phyloP scores from a whole-genome alignment of 176 grass and related monocot genomes.

The Raddia guianensis region DNA sequence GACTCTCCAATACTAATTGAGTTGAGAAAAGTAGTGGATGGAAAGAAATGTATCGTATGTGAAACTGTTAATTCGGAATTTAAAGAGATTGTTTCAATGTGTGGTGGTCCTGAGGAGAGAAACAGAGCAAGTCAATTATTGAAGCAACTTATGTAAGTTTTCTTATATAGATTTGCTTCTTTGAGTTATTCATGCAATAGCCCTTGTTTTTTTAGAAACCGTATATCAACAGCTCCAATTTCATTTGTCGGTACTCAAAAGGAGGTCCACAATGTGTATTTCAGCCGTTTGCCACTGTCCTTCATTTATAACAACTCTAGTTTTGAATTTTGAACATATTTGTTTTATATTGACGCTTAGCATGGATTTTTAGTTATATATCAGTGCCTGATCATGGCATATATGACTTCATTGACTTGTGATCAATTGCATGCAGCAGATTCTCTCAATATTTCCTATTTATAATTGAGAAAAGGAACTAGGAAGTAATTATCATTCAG shows the following conservation, averaged over 20 bases:
- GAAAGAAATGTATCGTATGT: conserved; percentile 78
- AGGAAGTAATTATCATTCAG: background rate
- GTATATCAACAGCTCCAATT: background rate
- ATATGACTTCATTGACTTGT: background rate
- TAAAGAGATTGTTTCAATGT: conserved; percentile 78
- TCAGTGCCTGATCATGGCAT: background rate
- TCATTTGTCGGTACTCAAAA: too few species aligned
- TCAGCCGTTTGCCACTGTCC: background rate
- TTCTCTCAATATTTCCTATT: background rate
- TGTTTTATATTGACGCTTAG: background rate
- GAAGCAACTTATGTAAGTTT: conserved; percentile 71
- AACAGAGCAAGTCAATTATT: conserved; percentile 60
- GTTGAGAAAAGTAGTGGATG: conserved; percentile 52
- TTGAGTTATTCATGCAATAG: background rate
- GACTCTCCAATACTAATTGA: conserved; percentile 67
- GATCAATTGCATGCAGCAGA: conserved; percentile 1
- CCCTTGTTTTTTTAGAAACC: background rate
- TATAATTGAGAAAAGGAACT: background rate
- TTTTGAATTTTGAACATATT: background rate
- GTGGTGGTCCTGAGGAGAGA: conserved; percentile 72
- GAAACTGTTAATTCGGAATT: conserved; percentile 64
- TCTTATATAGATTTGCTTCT: conserved; percentile 11
- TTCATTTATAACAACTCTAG: background rate
- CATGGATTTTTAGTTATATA: background rate
- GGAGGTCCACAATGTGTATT: too few species aligned